Base-by-base conservation (phyloP, 1,139 yeast species). In the Candida sojae region DNA sequence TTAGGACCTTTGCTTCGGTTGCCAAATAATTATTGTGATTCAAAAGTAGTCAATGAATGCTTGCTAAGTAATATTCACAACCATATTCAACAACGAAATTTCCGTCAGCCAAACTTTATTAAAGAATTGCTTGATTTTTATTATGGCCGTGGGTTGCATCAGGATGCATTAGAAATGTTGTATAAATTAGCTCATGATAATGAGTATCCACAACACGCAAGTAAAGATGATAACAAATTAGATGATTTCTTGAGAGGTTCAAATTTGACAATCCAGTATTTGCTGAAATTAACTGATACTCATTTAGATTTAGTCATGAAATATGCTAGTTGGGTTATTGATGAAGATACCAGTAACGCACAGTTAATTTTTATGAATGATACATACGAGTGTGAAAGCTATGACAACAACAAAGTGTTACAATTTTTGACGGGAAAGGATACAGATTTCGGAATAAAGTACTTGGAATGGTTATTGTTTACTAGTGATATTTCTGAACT, bases 1-100 rank as follows among this genome's bases (percentile, higher is more conserved):
- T 77, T 93, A 13, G 96, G 96, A 0, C 95, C 98, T 0, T 77
- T 93, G 32, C 75, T 93, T 6, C 73, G 98, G 46, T 75, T 91
- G 2, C 79, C 80, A 0, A 80, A 82, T 38, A 93, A 92, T 61
- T 73, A 75, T 52, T 90, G 97, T 68, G 86, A 86, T 58, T 77
- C 86, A 2, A 70, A 70, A 1, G 75, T 81, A 3, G 96, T 90
- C 2, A 80, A 82, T 47, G 65, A 70, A 5, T 75, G 81, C 47
- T 75, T 92, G 33, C 57, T 74, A 34, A 58, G 60, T 12, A 62
- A 66, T 52, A 45, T 53, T 10, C 67, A 64, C 46, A 53, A 57
- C 6, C 70, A 67, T 44, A 70, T 71, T n/a, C 68, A 73, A 32
- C 54, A 51, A 36, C 33, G 55, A 29, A 47, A 46, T 36, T 40